Evolutionary conservation across 805 yeast genomes (phyloP).

Genomic region (Candida nitratophila): DNA sequence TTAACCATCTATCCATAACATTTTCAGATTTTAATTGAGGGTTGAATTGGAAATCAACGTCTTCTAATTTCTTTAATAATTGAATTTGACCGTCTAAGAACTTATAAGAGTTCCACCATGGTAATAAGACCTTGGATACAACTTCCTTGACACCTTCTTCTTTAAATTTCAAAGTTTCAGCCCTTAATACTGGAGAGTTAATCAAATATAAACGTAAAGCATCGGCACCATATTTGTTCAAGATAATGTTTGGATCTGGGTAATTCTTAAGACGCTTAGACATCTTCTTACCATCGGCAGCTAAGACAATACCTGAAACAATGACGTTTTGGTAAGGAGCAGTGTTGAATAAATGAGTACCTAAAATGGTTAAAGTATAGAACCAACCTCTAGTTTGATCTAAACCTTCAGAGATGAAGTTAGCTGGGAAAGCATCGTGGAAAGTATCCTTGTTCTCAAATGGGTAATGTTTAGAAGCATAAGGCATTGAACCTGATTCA

Average conservation of each 20-base stretch:
- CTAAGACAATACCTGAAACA: constrained; percentile 93
- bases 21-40: constrained; percentile 59
- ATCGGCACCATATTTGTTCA: constrained; percentile 93
- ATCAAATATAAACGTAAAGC: constrained; percentile 92
- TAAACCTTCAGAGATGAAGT: constrained; percentile 96
- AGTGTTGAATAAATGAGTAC: constrained; percentile 85
- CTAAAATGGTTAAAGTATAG: constrained; percentile 91
- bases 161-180: constrained; percentile 93
- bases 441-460: constrained; percentile 77
- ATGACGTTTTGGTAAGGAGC: constrained; percentile 95
- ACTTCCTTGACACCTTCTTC: constrained; percentile 99
- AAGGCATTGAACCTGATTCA: constrained; percentile 99
- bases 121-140: constrained; percentile 88
- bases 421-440: constrained; percentile 81
- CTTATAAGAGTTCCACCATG: constrained; percentile 98
- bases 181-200: constrained; percentile 95
- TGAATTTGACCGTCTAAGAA: constrained; percentile 94
- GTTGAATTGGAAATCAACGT: constrained; percentile 67
- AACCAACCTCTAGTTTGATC: constrained; percentile 99
- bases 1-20: constrained; percentile 96
- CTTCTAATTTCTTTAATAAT: constrained; percentile 68
- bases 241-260: constrained; percentile 84
- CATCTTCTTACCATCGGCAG: constrained; percentile 99
- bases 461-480: constrained; percentile 94
- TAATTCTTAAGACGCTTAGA: constrained; percentile 96